Conservation (phyloP, 108 stramenopile genomes). For the Pseudonitzschia delicatissima region DNA sequence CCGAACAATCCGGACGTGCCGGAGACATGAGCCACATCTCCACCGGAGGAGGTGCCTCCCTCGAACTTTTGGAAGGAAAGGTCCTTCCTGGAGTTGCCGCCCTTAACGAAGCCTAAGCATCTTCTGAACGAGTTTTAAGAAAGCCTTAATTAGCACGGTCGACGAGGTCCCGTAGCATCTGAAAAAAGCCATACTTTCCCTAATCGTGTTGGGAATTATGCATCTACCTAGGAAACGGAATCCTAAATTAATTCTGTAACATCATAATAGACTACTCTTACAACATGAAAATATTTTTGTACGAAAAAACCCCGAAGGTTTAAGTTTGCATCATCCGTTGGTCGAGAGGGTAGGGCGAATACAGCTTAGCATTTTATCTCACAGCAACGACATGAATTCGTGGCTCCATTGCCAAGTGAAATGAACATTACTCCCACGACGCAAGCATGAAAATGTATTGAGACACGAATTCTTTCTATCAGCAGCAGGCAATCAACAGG, state of each 20-base stretch:
- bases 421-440: too few relatives aligned
- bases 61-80: slow-evolving; percentile 99
- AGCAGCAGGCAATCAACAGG: too few relatives aligned
- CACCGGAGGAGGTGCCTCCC: slow-evolving; percentile 97
- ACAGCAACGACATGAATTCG: too few relatives aligned
- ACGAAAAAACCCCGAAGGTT: background rate
- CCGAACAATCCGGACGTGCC: slow-evolving; percentile 89
- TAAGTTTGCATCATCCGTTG: too few relatives aligned
- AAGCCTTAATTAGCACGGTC: background rate
- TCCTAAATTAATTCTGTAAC: slow-evolving; percentile 3
- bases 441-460: too few relatives aligned
- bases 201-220: background rate
- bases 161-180: background rate
- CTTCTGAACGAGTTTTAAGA: background rate
- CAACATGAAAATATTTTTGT: background rate
- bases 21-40: slow-evolving; percentile 98
- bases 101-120: slow-evolving; percentile 85
- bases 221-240: background rate
- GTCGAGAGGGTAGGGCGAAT: too few relatives aligned
- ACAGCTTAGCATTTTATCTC: too few relatives aligned
- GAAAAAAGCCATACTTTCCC: background rate
- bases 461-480: too few relatives aligned
- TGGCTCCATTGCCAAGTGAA: too few relatives aligned
- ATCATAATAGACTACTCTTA: slow-evolving; percentile 6
- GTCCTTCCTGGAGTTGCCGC: slow-evolving; percentile 97